Conservation (phyloP, 2,329 filamentous ascomycete species). For the Arthrocladium fulminans region DNA sequence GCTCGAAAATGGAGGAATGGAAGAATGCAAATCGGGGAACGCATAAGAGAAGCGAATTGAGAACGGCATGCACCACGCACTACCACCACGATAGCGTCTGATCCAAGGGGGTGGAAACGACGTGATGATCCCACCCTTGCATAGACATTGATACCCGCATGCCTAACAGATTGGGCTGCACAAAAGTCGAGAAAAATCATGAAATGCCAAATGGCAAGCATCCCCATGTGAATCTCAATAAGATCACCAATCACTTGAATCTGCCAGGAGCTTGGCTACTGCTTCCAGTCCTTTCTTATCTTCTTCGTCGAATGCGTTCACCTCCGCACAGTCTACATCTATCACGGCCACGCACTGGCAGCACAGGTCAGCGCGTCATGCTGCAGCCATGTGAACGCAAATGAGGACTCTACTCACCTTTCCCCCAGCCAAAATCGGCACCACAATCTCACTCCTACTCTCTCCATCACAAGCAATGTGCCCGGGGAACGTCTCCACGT, state of each 20-base stretch:
- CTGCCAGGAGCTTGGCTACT: constrained; percentile 33
- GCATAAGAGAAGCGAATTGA: not conserved
- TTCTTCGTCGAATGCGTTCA: constrained; percentile 36
- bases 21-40: not conserved
- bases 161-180: not conserved
- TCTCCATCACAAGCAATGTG: constrained; percentile 44
- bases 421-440: constrained; percentile 34
- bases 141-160: constrained; percentile 5
- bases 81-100: not conserved
- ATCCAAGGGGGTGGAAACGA: not conserved
- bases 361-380: not conserved
- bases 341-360: constrained; percentile 40
- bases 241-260: constrained; percentile 35
- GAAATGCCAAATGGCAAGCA: not conserved
- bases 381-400: not conserved
- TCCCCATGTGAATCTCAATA: not conserved
- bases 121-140: not conserved
- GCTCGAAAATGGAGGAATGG: not conserved
- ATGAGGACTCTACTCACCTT: constrained; percentile 28
- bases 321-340: constrained; percentile 39
- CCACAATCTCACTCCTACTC: constrained; percentile 42
- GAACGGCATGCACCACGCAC: not conserved
- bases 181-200: not conserved
- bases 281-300: constrained; percentile 36
- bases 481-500: constrained; percentile 37